Conservation (phyloP, 768 basidiomycete genomes). For the Mycena capillaripes region DNA sequence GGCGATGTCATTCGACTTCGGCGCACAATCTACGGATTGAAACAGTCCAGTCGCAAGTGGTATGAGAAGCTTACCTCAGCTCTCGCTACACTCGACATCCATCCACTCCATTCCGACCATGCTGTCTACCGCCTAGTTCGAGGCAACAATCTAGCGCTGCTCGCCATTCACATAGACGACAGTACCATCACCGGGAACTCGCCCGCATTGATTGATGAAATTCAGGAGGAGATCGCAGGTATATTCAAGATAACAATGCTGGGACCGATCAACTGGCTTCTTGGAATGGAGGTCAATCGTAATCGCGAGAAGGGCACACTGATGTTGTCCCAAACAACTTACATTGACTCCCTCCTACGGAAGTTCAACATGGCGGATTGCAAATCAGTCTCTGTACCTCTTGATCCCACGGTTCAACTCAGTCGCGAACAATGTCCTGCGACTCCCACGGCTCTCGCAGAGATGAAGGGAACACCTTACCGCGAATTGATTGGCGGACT, state of each 20-base stretch:
- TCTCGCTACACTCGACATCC: not conserved
- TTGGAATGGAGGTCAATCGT: slow-evolving; percentile 49
- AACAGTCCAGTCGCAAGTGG: too few relatives aligned
- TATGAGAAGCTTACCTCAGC: too few relatives aligned
- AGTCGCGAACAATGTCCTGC: slow-evolving; percentile 11
- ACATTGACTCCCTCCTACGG: slow-evolving; percentile 44
- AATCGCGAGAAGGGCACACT: slow-evolving; percentile 37
- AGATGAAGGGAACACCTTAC: slow-evolving; percentile 11
- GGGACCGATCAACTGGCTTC: slow-evolving; percentile 44
- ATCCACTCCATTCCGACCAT: slow-evolving; percentile 25
- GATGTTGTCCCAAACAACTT: slow-evolving; percentile 45
- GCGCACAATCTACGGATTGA: too few relatives aligned
- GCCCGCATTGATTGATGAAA: slow-evolving; percentile 23
- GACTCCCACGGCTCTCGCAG: not conserved
- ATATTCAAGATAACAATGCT: slow-evolving; percentile 49
- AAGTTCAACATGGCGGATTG: slow-evolving; percentile 33
- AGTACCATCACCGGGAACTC: slow-evolving; percentile 43
- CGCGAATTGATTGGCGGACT: slow-evolving; percentile 16
- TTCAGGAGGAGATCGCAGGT: slow-evolving; percentile 40
- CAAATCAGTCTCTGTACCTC: slow-evolving; percentile 19
- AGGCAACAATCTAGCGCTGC: slow-evolving; percentile 20
- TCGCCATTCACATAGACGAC: slow-evolving; percentile 52
- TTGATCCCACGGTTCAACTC: slow-evolving; percentile 19
- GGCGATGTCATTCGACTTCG: too few relatives aligned
- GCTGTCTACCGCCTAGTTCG: slow-evolving; percentile 30